Evolutionary conservation across 176 grass and related monocot genomes (phyloP).

Genomic region (Aechmea fasciata): DNA sequence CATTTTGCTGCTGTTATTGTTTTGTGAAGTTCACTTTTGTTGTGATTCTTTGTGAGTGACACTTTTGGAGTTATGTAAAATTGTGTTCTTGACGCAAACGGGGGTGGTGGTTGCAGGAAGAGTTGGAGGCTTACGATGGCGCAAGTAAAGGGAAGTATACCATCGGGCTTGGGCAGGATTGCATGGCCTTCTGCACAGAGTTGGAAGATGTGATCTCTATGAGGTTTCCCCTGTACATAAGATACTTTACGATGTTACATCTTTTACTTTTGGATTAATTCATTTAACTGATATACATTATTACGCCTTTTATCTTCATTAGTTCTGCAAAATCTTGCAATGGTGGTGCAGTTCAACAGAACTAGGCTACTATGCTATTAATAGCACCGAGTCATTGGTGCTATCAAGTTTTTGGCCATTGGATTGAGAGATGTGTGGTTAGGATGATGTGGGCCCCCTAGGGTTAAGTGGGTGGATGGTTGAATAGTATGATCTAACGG

Average conservation of each 20-base stretch:
- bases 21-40: background rate
- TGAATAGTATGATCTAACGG: too few species aligned
- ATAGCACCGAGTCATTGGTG: too few species aligned
- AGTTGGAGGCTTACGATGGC: constrained; percentile 63
- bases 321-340: too few species aligned
- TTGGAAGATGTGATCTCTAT: constrained; percentile 96
- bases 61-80: background rate
- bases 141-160: constrained; percentile 95
- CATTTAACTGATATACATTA: too few species aligned
- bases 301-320: too few species aligned
- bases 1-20: too few species aligned
- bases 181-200: constrained; percentile 90
- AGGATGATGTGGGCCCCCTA: too few species aligned
- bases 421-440: too few species aligned
- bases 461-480: too few species aligned
- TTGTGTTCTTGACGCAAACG: background rate
- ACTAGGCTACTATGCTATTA: too few species aligned
- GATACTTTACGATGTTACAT: background rate
- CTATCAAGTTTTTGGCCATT: too few species aligned
- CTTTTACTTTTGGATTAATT: background rate
- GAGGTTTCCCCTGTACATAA: constrained; percentile 36
- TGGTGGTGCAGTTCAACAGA: too few species aligned
- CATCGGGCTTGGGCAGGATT: constrained; percentile 88
- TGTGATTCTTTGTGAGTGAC: constrained; percentile 4
- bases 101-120: constrained; percentile 48